Conservation (phyloP, 2,329 filamentous ascomycete genomes). For the Neonectria punicea region DNA sequence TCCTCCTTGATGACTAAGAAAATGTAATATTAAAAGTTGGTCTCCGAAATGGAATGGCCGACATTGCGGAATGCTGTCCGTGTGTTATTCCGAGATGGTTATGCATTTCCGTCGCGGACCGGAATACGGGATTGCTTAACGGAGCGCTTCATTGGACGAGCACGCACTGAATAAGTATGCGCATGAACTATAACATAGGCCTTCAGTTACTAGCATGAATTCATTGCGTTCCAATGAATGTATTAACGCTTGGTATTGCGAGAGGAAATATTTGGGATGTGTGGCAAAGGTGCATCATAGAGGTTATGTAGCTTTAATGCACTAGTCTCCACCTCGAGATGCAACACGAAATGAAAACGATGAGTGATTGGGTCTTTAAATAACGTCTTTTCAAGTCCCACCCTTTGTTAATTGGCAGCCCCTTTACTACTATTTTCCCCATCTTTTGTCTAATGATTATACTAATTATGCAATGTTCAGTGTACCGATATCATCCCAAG, state of each 20-base stretch:
- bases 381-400: background rate
- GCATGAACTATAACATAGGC: background rate
- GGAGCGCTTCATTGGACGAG: background rate
- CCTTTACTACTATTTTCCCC: too few relatives aligned
- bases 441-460: background rate
- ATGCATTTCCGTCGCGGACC: background rate
- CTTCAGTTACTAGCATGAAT: background rate
- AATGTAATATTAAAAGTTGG: background rate
- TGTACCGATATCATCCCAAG: constrained; percentile 4
- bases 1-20: background rate
- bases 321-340: background rate
- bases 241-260: background rate
- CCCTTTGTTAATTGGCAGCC: too few relatives aligned
- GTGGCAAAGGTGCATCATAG: background rate
- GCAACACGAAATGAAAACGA: background rate
- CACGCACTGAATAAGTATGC: background rate
- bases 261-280: background rate
- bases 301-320: background rate
- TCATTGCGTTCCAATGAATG: background rate
- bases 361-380: background rate
- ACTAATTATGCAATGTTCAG: constrained; percentile 5
- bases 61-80: constrained; percentile 1
- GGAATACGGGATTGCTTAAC: background rate
- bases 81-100: background rate
- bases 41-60: background rate